Conservation (phyloP, 2,329 filamentous ascomycete species). For the Fusarium protoensiforme region DNA sequence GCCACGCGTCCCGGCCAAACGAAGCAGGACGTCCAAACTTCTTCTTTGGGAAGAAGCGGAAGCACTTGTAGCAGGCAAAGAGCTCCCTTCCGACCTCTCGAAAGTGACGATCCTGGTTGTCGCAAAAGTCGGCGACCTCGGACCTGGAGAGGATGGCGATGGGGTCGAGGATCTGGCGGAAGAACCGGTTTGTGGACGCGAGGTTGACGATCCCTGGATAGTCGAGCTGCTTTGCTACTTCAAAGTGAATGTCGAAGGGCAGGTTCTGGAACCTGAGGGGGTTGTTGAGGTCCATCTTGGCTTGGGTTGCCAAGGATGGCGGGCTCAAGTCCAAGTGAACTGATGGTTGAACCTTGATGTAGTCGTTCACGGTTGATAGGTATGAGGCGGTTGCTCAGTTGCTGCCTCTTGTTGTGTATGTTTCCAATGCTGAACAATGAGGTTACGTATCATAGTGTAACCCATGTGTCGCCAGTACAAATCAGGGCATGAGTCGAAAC, state of each 20-base stretch:
- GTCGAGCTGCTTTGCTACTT: conserved; percentile 17
- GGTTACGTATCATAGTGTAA: background rate
- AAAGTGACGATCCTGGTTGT: background rate
- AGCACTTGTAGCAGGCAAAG: conserved; percentile 32
- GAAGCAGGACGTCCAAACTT: conserved; percentile 12
- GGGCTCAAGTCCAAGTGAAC: background rate
- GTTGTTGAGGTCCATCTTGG: conserved; percentile 13
- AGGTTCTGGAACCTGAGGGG: conserved; percentile 13
- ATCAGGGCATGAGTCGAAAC: background rate
- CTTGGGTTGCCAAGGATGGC: background rate
- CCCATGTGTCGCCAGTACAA: background rate
- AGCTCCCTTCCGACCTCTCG: background rate
- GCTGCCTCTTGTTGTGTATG: background rate
- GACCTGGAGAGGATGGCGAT: background rate
- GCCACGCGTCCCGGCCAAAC: background rate
- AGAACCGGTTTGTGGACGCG: conserved; percentile 18
- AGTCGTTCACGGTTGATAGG: background rate
- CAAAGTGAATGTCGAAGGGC: conserved; percentile 31
- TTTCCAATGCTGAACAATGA: background rate
- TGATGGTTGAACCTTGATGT: background rate
- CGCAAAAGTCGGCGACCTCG: conserved; percentile 1
- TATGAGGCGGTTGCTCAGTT: background rate
- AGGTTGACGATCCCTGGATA: conserved; percentile 17
- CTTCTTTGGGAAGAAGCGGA: conserved; percentile 12
- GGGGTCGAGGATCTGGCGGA: conserved; percentile 14